A percentile compares a stretch with the other conserved stretches of the same genome.
phyloP scores from a whole-genome alignment of 106 monocot species.

The Ottelia alismoides region DNA sequence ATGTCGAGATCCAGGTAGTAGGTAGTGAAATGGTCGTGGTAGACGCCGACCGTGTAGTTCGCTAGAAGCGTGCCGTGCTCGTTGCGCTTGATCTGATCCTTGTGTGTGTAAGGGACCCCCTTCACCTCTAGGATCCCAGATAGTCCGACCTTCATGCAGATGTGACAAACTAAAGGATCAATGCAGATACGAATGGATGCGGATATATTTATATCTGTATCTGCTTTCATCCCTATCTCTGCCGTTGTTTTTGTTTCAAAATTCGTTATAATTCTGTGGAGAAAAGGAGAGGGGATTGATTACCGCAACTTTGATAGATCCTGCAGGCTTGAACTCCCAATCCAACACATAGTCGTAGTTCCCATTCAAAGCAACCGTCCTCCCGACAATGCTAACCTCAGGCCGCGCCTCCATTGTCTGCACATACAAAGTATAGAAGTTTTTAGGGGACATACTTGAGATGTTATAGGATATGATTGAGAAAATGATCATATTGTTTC shows the following conservation, averaged over 20 bases:
- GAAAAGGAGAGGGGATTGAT: no score
- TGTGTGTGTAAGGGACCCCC: no score
- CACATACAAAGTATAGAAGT: background rate
- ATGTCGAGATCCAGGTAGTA: slow-evolving; percentile 42
- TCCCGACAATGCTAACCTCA: slow-evolving; percentile 31
- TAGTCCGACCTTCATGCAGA: no score
- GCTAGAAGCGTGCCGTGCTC: slow-evolving; percentile 45
- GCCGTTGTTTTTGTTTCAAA: slow-evolving; percentile 23
- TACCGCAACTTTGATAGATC: slow-evolving; percentile 44
- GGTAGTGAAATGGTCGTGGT: slow-evolving; percentile 55
- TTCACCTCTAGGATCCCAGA: no score
- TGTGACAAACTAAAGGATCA: slow-evolving; percentile 17
- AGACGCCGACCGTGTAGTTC: slow-evolving; percentile 28
- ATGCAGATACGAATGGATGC: no score
- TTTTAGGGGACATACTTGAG: no score
- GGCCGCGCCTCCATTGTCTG: slow-evolving; percentile 52
- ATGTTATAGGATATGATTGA: no score
- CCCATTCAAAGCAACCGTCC: slow-evolving; percentile 35
- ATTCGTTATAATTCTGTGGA: no score
- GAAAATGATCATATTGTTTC: background rate
- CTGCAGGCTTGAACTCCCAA: no score
- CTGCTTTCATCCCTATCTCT: no score
- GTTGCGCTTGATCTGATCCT: no score
- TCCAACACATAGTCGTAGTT: slow-evolving; percentile 79
- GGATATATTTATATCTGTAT: no score